Evolutionary conservation across 2,329 filamentous ascomycete genomes (phyloP), one percentile per base, ranked within the genome.

Genomic region (Trichoderma atrobrunneum): DNA sequence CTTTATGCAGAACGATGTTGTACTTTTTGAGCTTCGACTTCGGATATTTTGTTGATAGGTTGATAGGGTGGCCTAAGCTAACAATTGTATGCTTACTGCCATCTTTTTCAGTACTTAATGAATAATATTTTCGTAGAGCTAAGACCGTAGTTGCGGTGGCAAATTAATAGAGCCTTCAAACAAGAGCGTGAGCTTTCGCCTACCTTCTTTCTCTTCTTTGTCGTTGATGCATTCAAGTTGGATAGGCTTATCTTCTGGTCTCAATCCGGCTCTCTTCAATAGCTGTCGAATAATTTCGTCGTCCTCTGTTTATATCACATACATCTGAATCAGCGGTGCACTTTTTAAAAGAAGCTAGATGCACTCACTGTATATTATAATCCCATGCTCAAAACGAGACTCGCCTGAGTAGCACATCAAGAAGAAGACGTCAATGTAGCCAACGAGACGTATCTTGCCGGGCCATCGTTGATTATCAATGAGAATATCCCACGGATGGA

Each of bases 351-450:
- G 12, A 2, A 11, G 18, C 18, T 10, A 1, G 7, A 12, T 34
- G 1, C 3, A 48, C 71, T 59, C 14, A 74, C 73, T 73, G 30
- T 73, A 74, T 30, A 74, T 71, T 26, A 74, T 71, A 32, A 74
- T 72, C 5, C 73, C 73, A 28, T 74, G 66, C n/a, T 74, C 73
- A 56, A 74, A 74, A 5, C 73, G 68, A 32, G 73, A 73, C 43
- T 74, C 73, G 10, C 72, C 72, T 0, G 73, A 73, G 26, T 74
- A 74, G 48, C 72, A 73, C 43, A 74, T 74, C 14, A 74, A 60
- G 68, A 75, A 72, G 60, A 75, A 74, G 6, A 67, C 73, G 12
- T 75, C 74, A 34, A 74, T 64, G 39, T 61, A 75, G 16, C 68
- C 72, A 18, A 73, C 43, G 18, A 73, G 59, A n/a, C 72, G 72